Base-by-base conservation (phyloP, 2,329 filamentous ascomycete species). In the Arthrobotrys megalospora region DNA sequence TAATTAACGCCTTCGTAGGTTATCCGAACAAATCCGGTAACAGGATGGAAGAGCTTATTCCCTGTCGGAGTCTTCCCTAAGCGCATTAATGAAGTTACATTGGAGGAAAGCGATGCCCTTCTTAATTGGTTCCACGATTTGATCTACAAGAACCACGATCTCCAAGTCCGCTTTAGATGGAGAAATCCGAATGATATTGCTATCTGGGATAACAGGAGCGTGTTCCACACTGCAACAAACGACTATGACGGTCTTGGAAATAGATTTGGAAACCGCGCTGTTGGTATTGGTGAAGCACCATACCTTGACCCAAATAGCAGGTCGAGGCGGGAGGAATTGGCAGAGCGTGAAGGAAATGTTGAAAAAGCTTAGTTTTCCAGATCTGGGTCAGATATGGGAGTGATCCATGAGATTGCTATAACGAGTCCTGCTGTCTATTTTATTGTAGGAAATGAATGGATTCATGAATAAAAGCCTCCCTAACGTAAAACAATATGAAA, bases 171-270 rank as follows among this genome's bases (percentile, higher is more conserved):
- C 3, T 89, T 73, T 38, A 75, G 55, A 16, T 75, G 76, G 68
- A 63, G 63, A 16, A 73, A 75, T 43, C 69, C 76, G 1, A 79
- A 79, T 36, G 87, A 89, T 80, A 81, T 87, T 3, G 88, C 89
- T 0, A 90, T 92, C 80, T 92, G 90, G 90, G 90, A 92, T 81
- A 92, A 92, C 77, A 84, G 89, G 6, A 87, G 87, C 66, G 86
- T 85, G 0, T 90, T 88, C 83, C 89, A 90, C 80, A 87, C 87
- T 43, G 89, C 89, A 0, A 91, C 89, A 0, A 90, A 88, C 79
- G 90, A 92, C 80, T 91, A 91, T 52, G 86, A 86, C 12, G 85
- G 85, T 11, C 85, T 87, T 32, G 88, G 88, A 0, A 85, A 87
- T 28, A 84, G 89, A 58, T 85, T 85, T 62, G 86, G 88, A 28